Conservation (phyloP, 768 basidiomycete genomes). For the Podaxis carcinomalis region DNA sequence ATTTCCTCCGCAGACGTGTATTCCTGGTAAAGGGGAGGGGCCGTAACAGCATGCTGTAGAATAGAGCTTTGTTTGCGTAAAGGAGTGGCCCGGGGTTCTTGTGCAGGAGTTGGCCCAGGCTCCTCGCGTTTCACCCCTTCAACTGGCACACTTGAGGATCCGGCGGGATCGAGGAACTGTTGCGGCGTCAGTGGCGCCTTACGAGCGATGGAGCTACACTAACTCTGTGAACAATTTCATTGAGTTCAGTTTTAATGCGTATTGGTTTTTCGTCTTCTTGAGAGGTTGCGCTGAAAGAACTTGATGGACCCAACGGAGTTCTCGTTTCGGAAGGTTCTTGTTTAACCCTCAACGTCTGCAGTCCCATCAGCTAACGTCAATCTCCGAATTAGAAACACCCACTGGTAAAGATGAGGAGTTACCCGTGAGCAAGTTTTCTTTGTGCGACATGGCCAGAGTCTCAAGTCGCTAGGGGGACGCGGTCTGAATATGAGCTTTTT, state of each 20-base stretch:
- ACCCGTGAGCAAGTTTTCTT: not conserved
- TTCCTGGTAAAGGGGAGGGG: constrained; percentile 26
- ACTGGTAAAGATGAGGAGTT: not conserved
- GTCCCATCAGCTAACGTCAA: not conserved
- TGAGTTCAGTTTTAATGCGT: not conserved
- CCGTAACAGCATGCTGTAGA: constrained; percentile 16
- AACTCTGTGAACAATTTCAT: not conserved
- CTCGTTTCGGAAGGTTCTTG: not conserved
- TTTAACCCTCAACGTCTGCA: not conserved
- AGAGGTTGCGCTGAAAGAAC: not conserved
- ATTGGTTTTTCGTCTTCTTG: not conserved
- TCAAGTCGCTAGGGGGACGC: not conserved
- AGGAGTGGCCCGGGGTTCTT: not conserved
- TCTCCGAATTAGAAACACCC: not conserved
- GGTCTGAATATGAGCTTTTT: not conserved
- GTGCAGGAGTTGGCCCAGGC: not conserved
- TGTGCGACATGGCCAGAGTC: not conserved
- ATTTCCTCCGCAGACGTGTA: constrained; percentile 40
- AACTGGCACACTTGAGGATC: not conserved
- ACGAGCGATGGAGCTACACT: not conserved
- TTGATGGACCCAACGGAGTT: not conserved
- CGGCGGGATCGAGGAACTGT: not conserved
- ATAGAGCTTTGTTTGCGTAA: not conserved
- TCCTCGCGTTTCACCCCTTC: not conserved
- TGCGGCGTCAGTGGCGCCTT: not conserved